These are phyloP conservation scores for Hericium coralloides DNA, from an alignment of 768 basidiomycete genomes.

Conservation along the genomic window DNA sequence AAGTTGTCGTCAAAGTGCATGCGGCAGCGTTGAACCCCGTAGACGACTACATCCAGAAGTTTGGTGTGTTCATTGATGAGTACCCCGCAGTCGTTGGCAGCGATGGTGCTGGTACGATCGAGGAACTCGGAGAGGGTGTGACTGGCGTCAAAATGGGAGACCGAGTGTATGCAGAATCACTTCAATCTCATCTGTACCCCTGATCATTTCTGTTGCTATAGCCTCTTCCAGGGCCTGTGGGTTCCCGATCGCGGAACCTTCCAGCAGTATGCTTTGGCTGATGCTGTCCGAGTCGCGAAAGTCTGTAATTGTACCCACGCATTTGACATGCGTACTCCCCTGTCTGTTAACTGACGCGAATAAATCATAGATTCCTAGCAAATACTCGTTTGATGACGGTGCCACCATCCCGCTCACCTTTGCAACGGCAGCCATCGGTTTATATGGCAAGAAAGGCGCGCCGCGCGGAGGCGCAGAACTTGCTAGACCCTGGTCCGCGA, in stretches of 20 bases:
- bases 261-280: constrained; percentile 16
- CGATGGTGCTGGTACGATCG: constrained; percentile 19
- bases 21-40: constrained; percentile 16
- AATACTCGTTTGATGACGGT: constrained; percentile 39
- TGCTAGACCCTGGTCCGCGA: constrained; percentile 28
- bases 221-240: constrained; percentile 5
- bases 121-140: constrained; percentile 20
- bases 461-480: constrained; percentile 30
- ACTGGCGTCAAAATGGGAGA: constrained; percentile 16
- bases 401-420: constrained; percentile 40
- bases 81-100: constrained; percentile 16
- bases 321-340: not conserved
- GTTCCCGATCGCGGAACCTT: constrained; percentile 5
- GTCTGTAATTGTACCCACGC: constrained; percentile 1
- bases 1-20: constrained; percentile 12
- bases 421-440: constrained; percentile 39
- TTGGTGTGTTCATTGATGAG: constrained; percentile 13
- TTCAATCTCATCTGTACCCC: not conserved
- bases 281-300: constrained; percentile 13
- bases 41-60: constrained; percentile 7
- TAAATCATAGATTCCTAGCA: constrained; percentile 32
- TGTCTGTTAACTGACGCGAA: too few species aligned
- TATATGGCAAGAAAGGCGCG: constrained; percentile 27
- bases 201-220: not conserved
- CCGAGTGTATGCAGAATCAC: constrained; percentile 11